phyloP scores from a whole-genome alignment of 208 protist species.

The Trypanosoma caninum region DNA sequence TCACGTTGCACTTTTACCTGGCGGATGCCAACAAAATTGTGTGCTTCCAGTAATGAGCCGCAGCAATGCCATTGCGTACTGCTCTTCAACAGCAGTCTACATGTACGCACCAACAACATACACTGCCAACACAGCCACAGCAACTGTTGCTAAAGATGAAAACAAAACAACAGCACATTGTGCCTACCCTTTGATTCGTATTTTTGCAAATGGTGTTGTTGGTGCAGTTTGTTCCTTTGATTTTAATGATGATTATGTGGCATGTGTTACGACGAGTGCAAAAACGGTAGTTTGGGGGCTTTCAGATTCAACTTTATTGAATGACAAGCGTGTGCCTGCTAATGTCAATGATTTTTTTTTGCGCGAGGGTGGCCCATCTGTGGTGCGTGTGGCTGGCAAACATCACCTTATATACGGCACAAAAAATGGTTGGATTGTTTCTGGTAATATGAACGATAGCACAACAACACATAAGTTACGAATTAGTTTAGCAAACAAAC shows the following conservation, averaged over 20 bases:
- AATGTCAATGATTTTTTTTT: conserved; percentile 38
- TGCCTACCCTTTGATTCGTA: conserved; percentile 46
- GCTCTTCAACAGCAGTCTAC: conserved; percentile 47
- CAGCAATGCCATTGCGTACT: conserved; percentile 59
- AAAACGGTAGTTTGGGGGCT: conserved; percentile 54
- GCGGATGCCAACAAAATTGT: conserved; percentile 66
- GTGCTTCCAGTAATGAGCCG: conserved; percentile 45
- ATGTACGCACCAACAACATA: conserved; percentile 41
- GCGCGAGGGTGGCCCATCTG: conserved; percentile 55
- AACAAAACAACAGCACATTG: conserved; percentile 16
- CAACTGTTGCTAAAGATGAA: not conserved
- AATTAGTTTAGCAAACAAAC: not conserved
- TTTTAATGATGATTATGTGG: conserved; percentile 83
- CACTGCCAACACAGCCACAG: conserved; percentile 14
- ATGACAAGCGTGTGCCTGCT: conserved; percentile 34
- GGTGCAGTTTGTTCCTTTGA: conserved; percentile 59
- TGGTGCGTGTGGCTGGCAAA: conserved; percentile 77
- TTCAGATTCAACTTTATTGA: conserved; percentile 49
- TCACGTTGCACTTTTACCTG: conserved; percentile 54
- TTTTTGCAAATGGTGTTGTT: conserved; percentile 52
- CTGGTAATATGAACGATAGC: conserved; percentile 69
- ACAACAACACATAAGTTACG: conserved; percentile 15
- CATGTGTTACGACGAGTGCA: conserved; percentile 48
- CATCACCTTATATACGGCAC: conserved; percentile 80
- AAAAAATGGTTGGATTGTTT: conserved; percentile 63